Percentiles rank a stretch among this genome's conserved stretches.
Evolutionary conservation across 2,329 filamentous ascomycete genomes (phyloP).

Genomic region (Xylaria sp.): DNA sequence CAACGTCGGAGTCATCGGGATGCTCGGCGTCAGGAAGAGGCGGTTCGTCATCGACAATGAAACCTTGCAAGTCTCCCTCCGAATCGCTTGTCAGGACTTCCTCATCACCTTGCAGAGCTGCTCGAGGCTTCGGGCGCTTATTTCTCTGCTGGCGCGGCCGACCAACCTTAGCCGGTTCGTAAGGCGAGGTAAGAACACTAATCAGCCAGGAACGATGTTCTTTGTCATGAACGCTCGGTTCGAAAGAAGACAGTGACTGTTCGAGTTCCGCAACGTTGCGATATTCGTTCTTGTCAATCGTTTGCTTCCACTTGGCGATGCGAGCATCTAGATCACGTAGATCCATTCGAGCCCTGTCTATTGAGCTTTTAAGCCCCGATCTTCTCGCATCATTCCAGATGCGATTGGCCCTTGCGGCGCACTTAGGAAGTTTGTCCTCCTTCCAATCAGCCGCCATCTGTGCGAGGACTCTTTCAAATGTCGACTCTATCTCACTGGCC

Average conservation of each 20-base stretch:
- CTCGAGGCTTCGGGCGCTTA: constrained; percentile 16
- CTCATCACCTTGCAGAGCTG: constrained; percentile 36
- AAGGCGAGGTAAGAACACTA: constrained; percentile 38
- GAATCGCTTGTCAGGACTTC: constrained; percentile 48
- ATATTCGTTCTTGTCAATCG: constrained; percentile 52
- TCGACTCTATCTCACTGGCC: constrained; percentile 42
- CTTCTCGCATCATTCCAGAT: constrained; percentile 57
- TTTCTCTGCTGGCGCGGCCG: constrained; percentile 22
- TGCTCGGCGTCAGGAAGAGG: neutral
- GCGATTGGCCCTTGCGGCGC: constrained; percentile 50
- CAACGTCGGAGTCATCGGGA: neutral
- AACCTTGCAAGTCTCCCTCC: constrained; percentile 43
- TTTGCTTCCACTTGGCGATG: constrained; percentile 49
- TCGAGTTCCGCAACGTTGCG: constrained; percentile 46
- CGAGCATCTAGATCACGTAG: constrained; percentile 44
- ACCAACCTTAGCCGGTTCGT: constrained; percentile 37
- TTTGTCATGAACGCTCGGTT: constrained; percentile 59
- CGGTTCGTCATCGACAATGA: constrained; percentile 42
- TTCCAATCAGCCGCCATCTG: constrained; percentile 52
- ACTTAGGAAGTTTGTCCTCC: constrained; percentile 50
- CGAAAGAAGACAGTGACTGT: constrained; percentile 53
- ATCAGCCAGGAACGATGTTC: constrained; percentile 49
- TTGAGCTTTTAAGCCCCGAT: constrained; percentile 36
- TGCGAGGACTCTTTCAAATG: constrained; percentile 51
- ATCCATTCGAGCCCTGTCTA: constrained; percentile 39